Conservation (phyloP, 257 asterid genomes). For the Ilex asprella region DNA sequence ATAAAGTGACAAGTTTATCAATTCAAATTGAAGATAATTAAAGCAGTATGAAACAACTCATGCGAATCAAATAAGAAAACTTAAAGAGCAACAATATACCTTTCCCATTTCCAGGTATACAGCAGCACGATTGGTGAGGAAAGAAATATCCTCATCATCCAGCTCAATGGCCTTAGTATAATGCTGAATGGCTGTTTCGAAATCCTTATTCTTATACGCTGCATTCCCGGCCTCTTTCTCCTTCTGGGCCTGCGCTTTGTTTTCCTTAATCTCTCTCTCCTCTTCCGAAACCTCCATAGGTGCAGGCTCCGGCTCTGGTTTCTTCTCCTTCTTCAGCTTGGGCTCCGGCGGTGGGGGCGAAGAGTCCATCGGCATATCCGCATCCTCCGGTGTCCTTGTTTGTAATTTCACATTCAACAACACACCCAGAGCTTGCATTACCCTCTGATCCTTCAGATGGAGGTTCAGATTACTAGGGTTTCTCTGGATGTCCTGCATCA, state of each 20-base stretch:
- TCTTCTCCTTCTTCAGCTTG: conserved; percentile 13
- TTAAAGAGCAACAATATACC: conserved; percentile 29
- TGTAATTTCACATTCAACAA: conserved; percentile 2
- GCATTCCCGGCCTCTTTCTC: conserved; percentile 90
- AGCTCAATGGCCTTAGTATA: conserved; percentile 70
- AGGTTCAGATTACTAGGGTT: conserved; percentile 54
- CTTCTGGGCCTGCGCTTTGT: conserved; percentile 53
- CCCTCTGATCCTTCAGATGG: conserved; percentile 76
- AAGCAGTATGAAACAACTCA: background rate
- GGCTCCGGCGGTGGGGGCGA: background rate
- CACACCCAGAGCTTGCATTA: conserved; percentile 82
- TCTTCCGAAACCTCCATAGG: conserved; percentile 41
- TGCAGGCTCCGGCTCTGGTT: conserved; percentile 40
- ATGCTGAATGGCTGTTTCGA: conserved; percentile 71
- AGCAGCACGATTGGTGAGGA: conserved; percentile 88
- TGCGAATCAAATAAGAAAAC: background rate
- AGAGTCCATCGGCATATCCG: background rate
- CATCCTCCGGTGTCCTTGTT: background rate
- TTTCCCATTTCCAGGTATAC: conserved; percentile 91
- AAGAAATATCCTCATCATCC: conserved; percentile 74
- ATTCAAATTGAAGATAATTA: too few relatives aligned
- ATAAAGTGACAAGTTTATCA: too few relatives aligned
- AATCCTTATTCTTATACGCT: conserved; percentile 88
- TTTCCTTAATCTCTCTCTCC: conserved; percentile 51
- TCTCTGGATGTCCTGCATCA: conserved; percentile 90